Conservation (phyloP, 2,329 filamentous ascomycete species). For the Trichoderma guizhouense region DNA sequence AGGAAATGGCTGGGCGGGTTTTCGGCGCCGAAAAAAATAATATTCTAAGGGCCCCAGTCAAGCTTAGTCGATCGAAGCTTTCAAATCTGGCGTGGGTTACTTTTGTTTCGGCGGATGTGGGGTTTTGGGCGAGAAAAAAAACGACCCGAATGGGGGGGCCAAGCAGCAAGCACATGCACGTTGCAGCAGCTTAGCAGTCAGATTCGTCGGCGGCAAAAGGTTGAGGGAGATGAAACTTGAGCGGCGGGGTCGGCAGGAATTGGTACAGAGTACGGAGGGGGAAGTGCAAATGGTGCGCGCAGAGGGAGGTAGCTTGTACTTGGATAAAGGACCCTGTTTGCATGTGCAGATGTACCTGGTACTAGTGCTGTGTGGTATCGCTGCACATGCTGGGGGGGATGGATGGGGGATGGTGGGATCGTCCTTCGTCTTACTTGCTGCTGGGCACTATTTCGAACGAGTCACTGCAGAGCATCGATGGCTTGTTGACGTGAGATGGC, state of each 20-base stretch:
- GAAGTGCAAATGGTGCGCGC: rapidly evolving
- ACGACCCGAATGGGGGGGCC: not conserved
- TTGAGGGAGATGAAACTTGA: not conserved
- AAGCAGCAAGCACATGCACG: not conserved
- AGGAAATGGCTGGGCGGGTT: not conserved
- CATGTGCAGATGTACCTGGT: not conserved
- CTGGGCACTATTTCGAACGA: not conserved
- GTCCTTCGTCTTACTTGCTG: not conserved
- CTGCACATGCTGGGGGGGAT: not conserved
- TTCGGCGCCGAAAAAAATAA: not conserved
- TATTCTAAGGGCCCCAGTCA: not conserved
- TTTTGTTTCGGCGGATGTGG: not conserved
- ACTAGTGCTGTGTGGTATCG: not conserved
- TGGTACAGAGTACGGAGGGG: not conserved
- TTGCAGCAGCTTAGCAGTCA: not conserved
- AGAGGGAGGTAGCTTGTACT: not conserved
- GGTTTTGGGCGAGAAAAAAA: not conserved
- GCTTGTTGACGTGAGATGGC: constrained; percentile 13
- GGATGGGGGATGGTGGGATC: not conserved
- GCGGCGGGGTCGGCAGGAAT: not conserved
- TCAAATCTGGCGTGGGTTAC: not conserved
- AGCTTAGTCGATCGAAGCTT: not conserved
- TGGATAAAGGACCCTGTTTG: not conserved
- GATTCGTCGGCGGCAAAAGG: not conserved
- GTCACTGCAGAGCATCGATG: not conserved